phyloP scores from a whole-genome alignment of 1,284 basidiomycete species.

The Apiotrichum siamense region DNA sequence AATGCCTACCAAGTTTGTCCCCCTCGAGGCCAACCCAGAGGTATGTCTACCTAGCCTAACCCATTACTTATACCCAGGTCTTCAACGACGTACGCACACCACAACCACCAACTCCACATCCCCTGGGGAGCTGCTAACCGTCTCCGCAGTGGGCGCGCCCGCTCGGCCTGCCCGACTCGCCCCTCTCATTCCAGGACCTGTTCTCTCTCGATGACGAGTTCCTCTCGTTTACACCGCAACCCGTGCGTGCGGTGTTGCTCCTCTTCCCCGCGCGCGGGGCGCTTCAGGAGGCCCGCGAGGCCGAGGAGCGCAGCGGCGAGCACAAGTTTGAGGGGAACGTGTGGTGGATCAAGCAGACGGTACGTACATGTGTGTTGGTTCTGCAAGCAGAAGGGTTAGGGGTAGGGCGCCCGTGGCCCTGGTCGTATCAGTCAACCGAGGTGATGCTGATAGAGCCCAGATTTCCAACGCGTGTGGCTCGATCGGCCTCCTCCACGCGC shows the following conservation, averaged over 20 bases:
- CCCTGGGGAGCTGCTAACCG: too few relatives aligned
- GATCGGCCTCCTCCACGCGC: constrained; percentile 74
- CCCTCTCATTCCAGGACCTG: constrained; percentile 67
- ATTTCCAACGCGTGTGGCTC: constrained; percentile 85
- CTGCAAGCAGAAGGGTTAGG: too few relatives aligned
- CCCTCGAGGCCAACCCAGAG: constrained; percentile 69
- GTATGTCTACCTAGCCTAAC: constrained; percentile 43
- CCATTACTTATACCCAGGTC: constrained; percentile 22
- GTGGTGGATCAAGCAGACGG: constrained; percentile 51
- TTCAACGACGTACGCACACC: constrained; percentile 42
- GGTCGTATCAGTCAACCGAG: background rate
- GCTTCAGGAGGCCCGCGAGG: constrained; percentile 53
- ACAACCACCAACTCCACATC: background rate
- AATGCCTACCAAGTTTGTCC: constrained; percentile 57
- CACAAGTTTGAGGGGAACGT: constrained; percentile 36
- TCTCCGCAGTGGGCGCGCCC: constrained; percentile 75
- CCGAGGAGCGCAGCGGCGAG: constrained; percentile 45
- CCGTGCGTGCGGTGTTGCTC: constrained; percentile 71
- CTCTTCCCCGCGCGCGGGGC: constrained; percentile 66
- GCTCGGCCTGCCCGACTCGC: constrained; percentile 60
- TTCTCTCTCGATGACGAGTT: constrained; percentile 77
- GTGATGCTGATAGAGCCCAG: too few relatives aligned
- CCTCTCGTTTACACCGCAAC: constrained; percentile 60
- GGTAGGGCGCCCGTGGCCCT: too few relatives aligned
- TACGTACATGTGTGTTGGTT: constrained; percentile 19